These are phyloP conservation scores for Craterostigma plantagineum DNA, from an alignment of 257 asterid species.

Conservation along the genomic window DNA sequence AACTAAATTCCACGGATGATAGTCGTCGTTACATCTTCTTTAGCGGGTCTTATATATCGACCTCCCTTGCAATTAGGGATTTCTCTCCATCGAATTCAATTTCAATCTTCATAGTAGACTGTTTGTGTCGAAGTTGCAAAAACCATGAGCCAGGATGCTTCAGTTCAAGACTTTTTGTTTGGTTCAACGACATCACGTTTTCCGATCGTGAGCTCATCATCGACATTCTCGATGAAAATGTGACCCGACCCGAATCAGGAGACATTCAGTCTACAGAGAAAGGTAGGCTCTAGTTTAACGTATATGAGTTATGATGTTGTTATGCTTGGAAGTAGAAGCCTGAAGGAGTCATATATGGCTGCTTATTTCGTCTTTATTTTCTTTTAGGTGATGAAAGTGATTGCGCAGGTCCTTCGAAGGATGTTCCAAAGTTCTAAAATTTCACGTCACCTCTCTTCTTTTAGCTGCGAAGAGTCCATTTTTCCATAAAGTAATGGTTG, in stretches of 20 bases:
- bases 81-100: too few species aligned
- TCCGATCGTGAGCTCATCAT: slow-evolving; percentile 61
- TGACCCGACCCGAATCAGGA: slow-evolving; percentile 16
- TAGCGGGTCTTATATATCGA: too few species aligned
- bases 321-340: too few species aligned
- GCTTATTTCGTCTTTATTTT: background rate
- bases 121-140: too few species aligned
- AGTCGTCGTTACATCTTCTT: too few species aligned
- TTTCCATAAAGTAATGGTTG: slow-evolving; percentile 25
- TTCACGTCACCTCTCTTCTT: slow-evolving; percentile 47
- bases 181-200: slow-evolving; percentile 67
- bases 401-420: slow-evolving; percentile 48
- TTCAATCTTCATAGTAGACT: too few species aligned
- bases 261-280: slow-evolving; percentile 24
- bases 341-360: too few species aligned
- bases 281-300: too few species aligned
- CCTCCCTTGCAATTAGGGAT: too few species aligned
- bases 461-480: too few species aligned
- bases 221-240: slow-evolving; percentile 41
- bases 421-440: slow-evolving; percentile 36
- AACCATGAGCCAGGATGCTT: slow-evolving; percentile 20
- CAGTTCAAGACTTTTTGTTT: slow-evolving; percentile 51
- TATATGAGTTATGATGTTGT: too few species aligned
- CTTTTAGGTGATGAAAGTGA: slow-evolving; percentile 23
- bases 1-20: too few species aligned